Evolutionary conservation across 108 stramenopile species (phyloP).

Genomic region (Fragilaria radians): DNA sequence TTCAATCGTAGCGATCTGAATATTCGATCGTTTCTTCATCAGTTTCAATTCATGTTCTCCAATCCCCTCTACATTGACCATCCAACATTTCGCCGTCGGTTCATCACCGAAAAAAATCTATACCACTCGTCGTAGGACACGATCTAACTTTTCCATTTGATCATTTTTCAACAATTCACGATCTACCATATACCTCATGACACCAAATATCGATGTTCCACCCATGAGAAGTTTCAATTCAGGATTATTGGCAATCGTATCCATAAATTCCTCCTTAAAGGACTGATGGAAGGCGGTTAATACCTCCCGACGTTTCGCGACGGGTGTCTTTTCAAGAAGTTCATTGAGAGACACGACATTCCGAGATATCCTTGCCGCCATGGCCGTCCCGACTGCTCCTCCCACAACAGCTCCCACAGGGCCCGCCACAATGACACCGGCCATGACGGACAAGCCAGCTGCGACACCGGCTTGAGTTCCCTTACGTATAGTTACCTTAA

Average conservation of each 20-base stretch:
- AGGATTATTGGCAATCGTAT: conserved; percentile 18
- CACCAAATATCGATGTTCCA: conserved; percentile 17
- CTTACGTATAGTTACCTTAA: conserved; percentile 19
- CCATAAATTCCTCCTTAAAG: conserved; percentile 28
- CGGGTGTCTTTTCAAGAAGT: conserved; percentile 19
- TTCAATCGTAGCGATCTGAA: too few species aligned
- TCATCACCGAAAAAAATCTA: too few species aligned
- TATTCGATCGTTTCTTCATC: too few species aligned
- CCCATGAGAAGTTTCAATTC: conserved; percentile 22
- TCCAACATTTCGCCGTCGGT: too few species aligned
- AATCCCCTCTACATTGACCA: too few species aligned
- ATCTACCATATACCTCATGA: conserved; percentile 29
- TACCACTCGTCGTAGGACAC: conserved; percentile 4
- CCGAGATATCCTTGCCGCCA: conserved; percentile 21
- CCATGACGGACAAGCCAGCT: conserved; percentile 27
- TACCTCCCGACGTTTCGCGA: conserved; percentile 18
- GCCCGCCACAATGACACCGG: conserved; percentile 20
- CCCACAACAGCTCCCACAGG: conserved; percentile 25
- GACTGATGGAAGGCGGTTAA: conserved; percentile 19
- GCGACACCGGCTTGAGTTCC: conserved; percentile 23
- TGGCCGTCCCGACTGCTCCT: conserved; percentile 24
- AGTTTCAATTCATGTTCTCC: too few species aligned
- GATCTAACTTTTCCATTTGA: conserved; percentile 21
- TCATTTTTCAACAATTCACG: conserved; percentile 22
- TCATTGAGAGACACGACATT: conserved; percentile 22